Conservation (phyloP, 1,284 basidiomycete genomes). For the Flammula alnicola region DNA sequence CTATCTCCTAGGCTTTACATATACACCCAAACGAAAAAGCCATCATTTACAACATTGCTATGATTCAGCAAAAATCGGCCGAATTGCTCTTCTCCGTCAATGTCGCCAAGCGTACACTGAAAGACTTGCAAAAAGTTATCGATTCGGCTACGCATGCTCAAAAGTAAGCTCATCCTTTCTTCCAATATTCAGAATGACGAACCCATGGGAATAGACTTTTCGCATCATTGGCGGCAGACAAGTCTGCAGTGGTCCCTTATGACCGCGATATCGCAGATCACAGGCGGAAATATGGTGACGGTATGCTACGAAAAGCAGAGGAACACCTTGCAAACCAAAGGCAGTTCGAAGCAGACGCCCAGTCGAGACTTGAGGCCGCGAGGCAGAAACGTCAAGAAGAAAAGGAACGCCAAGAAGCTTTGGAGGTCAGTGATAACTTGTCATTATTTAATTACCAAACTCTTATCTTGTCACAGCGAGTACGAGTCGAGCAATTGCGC, state of each 20-base stretch:
- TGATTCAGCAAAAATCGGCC: conserved; percentile 94
- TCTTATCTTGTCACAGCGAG: conserved; percentile 42
- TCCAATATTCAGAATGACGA: neutral
- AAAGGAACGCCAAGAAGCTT: conserved; percentile 57
- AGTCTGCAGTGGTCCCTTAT: conserved; percentile 77
- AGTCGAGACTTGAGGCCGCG: conserved; percentile 77
- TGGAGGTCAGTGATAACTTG: conserved; percentile 52
- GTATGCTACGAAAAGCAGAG: conserved; percentile 78
- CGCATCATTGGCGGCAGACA: conserved; percentile 78
- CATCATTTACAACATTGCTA: conserved; percentile 91
- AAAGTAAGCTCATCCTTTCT: conserved; percentile 55
- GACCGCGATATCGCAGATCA: conserved; percentile 87
- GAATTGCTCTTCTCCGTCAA: conserved; percentile 82
- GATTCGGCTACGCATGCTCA: conserved; percentile 88
- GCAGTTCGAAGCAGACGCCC: conserved; percentile 74
- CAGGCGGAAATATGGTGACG: conserved; percentile 85
- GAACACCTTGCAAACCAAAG: conserved; percentile 78
- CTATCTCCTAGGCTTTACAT: conserved; percentile 69
- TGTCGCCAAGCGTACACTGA: conserved; percentile 76
- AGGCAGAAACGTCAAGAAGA: conserved; percentile 72
- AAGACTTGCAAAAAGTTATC: conserved; percentile 79
- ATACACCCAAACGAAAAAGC: conserved; percentile 87
- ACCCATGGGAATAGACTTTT: conserved; percentile 63
- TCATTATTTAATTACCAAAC: neutral
- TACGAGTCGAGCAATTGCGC: conserved; percentile 60